Evolutionary conservation across 257 asterid species (phyloP), one percentile per base, ranked within the genome.

Genomic region (Solanum piurae): DNA sequence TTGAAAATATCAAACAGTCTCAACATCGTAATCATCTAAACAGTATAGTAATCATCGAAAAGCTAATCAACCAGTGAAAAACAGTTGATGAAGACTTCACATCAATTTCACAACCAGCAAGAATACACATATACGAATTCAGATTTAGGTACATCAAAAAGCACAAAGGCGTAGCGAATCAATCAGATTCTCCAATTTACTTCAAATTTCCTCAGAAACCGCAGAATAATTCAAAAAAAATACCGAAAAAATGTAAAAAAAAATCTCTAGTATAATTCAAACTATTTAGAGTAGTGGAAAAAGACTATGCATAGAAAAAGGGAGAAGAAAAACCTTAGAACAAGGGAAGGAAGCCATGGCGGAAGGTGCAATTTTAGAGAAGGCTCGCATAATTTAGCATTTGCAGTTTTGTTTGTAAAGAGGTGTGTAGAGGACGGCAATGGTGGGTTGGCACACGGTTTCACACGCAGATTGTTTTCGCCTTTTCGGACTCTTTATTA

Each of bases 271-370:
- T 20, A 27, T 8, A 49, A 49, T 20, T 68, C 73, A 46, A 27
- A 73, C 64, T 55, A 55, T 18, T 18, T 2, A 55, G 64, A 46
- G 4, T 46, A 11, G n/a, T 69, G 6, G 37, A 55, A 40, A 37
- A 76, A 37, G 36, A n/a, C 3, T n/a, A 72, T 3, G 42, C 27
- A 37, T 36, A 29, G 16, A 14, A 6, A 55, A n/a, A 55, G 1
- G 1, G 1, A 14, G 68, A 4, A 71, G 18, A 64, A 37, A 55
- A 80, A 88, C 89, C 89, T 86, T 83, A 83, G 89, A 88, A 83
- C 89, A 73, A 88, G 87, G 75, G 89, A 88, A 75, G 83, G 89
- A 88, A 18, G 85, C 89, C 89, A 88, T 88, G 87, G 85, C 87
- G 23, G 87, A 88, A 12, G 89, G 87, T 16, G 84, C 83, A 46